Percentiles rank a stretch among this genome's conserved stretches.
phyloP scores from a whole-genome alignment of 2,329 filamentous ascomycete genomes.

The Colletotrichum zoysiae region DNA sequence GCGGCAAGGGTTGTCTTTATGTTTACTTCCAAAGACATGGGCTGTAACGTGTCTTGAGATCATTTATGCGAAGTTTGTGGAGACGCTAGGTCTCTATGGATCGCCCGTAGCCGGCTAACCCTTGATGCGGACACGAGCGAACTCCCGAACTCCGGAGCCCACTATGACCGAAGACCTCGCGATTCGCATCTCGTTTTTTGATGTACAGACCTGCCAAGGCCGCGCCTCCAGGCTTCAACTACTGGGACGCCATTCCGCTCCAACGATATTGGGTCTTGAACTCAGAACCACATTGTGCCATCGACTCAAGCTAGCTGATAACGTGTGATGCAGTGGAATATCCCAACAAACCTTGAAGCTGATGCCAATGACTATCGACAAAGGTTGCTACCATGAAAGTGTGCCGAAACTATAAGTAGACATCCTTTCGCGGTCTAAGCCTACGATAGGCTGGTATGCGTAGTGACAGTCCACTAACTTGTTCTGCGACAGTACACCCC shows the following conservation, averaged over 20 bases:
- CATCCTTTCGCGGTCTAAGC: too few species aligned
- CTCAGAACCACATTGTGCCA: background rate
- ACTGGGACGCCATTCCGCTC: too few species aligned
- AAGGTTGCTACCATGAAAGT: background rate
- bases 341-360: background rate
- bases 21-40: background rate
- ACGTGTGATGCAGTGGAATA: too few species aligned
- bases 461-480: background rate
- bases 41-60: background rate
- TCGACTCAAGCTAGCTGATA: background rate
- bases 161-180: background rate
- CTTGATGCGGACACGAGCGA: constrained; percentile 19
- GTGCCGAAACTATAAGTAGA: too few species aligned
- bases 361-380: background rate
- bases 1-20: background rate
- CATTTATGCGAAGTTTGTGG: background rate
- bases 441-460: too few species aligned
- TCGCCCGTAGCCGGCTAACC: constrained; percentile 4
- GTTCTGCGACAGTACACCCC: constrained; percentile 6
- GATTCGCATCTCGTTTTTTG: background rate
- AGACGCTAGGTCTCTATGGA: constrained; percentile 21
- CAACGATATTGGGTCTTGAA: too few species aligned
- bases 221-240: background rate
- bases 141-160: constrained; percentile 13
- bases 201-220: background rate